Base-by-base conservation (phyloP, 345 rosid genomes). In the Eucalyptus tenuipes region DNA sequence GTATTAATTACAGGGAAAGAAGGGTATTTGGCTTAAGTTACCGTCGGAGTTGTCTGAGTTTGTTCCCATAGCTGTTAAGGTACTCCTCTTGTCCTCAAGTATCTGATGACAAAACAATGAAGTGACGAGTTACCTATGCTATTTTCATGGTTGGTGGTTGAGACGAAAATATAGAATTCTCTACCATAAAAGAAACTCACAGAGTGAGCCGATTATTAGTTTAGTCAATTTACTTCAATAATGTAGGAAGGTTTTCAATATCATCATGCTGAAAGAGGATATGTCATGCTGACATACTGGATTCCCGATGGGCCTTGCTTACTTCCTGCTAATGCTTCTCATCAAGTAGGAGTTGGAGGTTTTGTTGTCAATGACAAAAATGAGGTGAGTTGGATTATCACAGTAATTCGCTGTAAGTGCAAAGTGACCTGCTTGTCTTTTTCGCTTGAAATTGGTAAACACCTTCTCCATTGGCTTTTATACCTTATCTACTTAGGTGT, bases 241-340 rank as follows among this genome's bases (percentile, higher is more conserved):
- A 82, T 89, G 79, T 95, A 96, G 99, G 96, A 95, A 94, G 99
- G 99, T 6, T 95, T 98, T 86, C 93, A 94, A 89, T 97, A 98
- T 92, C 99, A 98, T 91, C 99, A 97, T 71, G 99, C 99, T 1
- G 99, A 98, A 91, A 95, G 88, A 89, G 96, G 95, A 81, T 96
- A 95, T 88, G 94, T 97, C 86, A 98, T 98, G 99, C 88, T 98
- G 89, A 98, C 99, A 44, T 95, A 92, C 92, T 98, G 99, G 99
- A 93, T 98, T 91, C 99, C 99, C 17, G 94, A 93, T n/a, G 98
- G 93, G 79, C 98, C 98, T 89, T 92, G 94, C 90, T 89, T 95
- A 97, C 98, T 98, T 92, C 99, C 99, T 86, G 94, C 94, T 82
- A 97, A 98, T 92, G 99, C 99, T 89, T 95, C 99, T 44, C 99